Percentiles rank a stretch among this genome's conserved stretches.
These are phyloP conservation scores for Rhizopus delemar DNA, from an alignment of 371 early-diverging fungal species.

Conservation along the genomic window DNA sequence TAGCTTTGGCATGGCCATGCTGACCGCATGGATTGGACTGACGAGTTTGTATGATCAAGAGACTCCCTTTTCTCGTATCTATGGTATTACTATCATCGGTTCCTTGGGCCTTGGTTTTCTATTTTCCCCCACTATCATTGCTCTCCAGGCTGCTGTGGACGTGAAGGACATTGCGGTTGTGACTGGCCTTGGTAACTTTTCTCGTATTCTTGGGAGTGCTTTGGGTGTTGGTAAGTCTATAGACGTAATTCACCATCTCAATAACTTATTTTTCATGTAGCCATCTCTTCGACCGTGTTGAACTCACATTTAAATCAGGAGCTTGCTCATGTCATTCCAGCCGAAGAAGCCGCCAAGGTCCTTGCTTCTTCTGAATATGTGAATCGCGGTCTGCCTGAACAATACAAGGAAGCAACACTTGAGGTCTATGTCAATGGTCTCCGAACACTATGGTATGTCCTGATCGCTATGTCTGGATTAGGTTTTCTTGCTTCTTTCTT, in stretches of 20 bases:
- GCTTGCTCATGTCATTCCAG: slow-evolving; percentile 17
- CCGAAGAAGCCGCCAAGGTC: slow-evolving; percentile 9
- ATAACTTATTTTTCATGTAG: neutral
- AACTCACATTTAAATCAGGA: slow-evolving; percentile 23
- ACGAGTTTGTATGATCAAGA: slow-evolving; percentile 30
- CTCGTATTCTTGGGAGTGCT: slow-evolving; percentile 35
- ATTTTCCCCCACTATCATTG: slow-evolving; percentile 32
- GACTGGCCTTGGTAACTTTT: slow-evolving; percentile 31
- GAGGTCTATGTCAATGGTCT: slow-evolving; percentile 17
- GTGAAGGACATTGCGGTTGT: slow-evolving; percentile 32
- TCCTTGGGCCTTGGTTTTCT: slow-evolving; percentile 25
- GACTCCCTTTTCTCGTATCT: slow-evolving; percentile 35
- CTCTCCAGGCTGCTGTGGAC: slow-evolving; percentile 26
- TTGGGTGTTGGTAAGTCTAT: slow-evolving; percentile 19
- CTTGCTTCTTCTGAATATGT: slow-evolving; percentile 26
- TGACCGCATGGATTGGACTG: slow-evolving; percentile 39
- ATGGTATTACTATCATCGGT: slow-evolving; percentile 43
- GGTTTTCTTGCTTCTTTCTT: slow-evolving; percentile 10
- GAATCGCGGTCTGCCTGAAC: slow-evolving; percentile 19
- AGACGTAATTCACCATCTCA: neutral
- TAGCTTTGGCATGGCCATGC: slow-evolving; percentile 39
- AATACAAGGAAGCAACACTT: slow-evolving; percentile 16
- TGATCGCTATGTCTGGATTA: slow-evolving; percentile 13
- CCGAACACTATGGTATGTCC: slow-evolving; percentile 22
- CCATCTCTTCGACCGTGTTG: slow-evolving; percentile 26